A percentile compares a stretch with the other conserved stretches of the same genome.
phyloP scores from a whole-genome alignment of 345 rosid species.

The Anacardium occidentale region DNA sequence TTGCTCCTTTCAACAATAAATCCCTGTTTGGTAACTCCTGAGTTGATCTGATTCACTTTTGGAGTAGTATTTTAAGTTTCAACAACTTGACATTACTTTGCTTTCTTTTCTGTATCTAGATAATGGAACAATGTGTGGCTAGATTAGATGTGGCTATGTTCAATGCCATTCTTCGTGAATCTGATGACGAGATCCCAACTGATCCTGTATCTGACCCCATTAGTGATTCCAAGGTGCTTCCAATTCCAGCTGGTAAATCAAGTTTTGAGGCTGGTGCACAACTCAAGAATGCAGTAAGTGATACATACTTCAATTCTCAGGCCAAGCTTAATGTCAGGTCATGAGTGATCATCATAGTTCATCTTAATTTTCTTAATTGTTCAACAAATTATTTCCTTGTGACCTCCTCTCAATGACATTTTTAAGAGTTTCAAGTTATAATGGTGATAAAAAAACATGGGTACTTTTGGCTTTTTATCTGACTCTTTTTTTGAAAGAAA shows the following conservation, averaged over 20 bases:
- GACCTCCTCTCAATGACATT: not conserved
- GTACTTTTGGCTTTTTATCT: too few relatives aligned
- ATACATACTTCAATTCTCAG: conserved; percentile 6
- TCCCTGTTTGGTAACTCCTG: not conserved
- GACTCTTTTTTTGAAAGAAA: too few relatives aligned
- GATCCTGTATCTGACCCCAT: conserved; percentile 96
- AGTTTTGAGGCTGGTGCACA: conserved; percentile 94
- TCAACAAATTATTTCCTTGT: not conserved
- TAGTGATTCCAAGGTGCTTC: conserved; percentile 71
- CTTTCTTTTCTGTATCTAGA: conserved; percentile 35
- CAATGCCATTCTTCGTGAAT: conserved; percentile 95
- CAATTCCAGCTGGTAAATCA: conserved; percentile 71
- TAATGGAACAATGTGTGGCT: conserved; percentile 95
- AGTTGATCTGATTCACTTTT: not conserved
- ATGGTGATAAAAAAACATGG: too few relatives aligned
- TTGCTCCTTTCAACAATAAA: not conserved
- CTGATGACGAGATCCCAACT: conserved; percentile 76
- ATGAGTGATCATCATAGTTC: not conserved
- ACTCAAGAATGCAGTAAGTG: conserved; percentile 73
- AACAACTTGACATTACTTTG: not conserved
- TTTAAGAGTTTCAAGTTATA: not conserved
- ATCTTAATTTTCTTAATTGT: not conserved
- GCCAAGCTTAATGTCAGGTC: not conserved
- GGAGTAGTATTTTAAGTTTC: not conserved
- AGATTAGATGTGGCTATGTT: conserved; percentile 95